Evolutionary conservation across 805 yeast genomes (phyloP).

Genomic region (Wickerhamomyces hampshirensis): DNA sequence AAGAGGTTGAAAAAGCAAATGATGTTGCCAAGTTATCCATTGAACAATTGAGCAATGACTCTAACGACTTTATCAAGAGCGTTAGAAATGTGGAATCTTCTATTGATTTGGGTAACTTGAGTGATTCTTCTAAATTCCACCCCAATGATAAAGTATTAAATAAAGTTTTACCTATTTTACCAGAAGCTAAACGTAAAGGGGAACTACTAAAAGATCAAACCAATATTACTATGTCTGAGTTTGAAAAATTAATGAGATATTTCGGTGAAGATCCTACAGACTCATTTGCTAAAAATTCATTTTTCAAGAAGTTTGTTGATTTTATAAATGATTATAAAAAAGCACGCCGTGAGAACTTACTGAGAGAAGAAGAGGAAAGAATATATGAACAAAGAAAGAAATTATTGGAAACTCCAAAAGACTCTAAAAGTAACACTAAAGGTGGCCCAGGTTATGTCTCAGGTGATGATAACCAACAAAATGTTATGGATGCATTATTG

Average conservation of each 20-base stretch:
- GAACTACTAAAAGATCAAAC: slow-evolving; percentile 48
- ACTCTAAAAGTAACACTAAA: slow-evolving; percentile 26
- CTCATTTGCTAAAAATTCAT: slow-evolving; percentile 50
- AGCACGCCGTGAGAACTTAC: slow-evolving; percentile 60
- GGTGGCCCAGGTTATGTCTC: too few species aligned
- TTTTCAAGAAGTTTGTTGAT: slow-evolving; percentile 56
- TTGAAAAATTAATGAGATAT: slow-evolving; percentile 57
- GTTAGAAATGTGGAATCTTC: slow-evolving; percentile 50
- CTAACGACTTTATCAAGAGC: slow-evolving; percentile 46
- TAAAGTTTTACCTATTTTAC: slow-evolving; percentile 47
- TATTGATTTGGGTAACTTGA: slow-evolving; percentile 57
- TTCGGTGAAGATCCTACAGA: slow-evolving; percentile 65
- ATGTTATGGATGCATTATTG: slow-evolving; percentile 78
- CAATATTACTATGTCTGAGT: slow-evolving; percentile 43
- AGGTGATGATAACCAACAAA: slow-evolving; percentile 34
- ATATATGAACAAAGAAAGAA: slow-evolving; percentile 61
- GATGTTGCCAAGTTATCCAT: slow-evolving; percentile 58
- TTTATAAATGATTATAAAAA: slow-evolving; percentile 59
- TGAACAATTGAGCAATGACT: slow-evolving; percentile 57
- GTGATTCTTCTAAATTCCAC: slow-evolving; percentile 58
- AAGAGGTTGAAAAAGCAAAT: slow-evolving; percentile 49
- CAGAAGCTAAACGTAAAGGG: slow-evolving; percentile 50
- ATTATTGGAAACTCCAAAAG: slow-evolving; percentile 37
- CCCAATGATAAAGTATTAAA: slow-evolving; percentile 59
- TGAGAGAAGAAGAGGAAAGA: slow-evolving; percentile 62